phyloP scores from a whole-genome alignment of 1,284 basidiomycete genomes.

The Amylostereum chailletii region DNA sequence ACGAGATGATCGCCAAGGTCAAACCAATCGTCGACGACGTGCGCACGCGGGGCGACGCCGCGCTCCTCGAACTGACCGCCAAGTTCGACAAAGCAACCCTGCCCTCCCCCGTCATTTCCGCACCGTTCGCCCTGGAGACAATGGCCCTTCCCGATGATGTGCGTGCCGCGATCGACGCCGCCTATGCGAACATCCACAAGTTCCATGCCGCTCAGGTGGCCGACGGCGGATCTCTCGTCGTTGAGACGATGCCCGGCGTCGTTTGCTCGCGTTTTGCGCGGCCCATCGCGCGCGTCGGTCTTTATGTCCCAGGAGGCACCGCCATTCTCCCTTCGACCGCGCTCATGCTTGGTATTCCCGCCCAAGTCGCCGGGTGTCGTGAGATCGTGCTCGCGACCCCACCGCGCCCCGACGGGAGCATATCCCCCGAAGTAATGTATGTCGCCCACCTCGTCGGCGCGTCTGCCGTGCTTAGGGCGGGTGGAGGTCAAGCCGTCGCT shows the following conservation, averaged over 20 bases:
- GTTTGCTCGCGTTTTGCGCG: slow-evolving; percentile 90
- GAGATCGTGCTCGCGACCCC: slow-evolving; percentile 94
- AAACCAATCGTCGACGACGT: slow-evolving; percentile 92
- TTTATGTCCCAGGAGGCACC: slow-evolving; percentile 97
- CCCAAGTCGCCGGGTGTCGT: slow-evolving; percentile 93
- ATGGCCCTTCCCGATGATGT: slow-evolving; percentile 60
- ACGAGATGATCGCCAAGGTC: slow-evolving; percentile 93
- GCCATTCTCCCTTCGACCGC: slow-evolving; percentile 96
- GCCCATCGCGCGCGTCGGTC: slow-evolving; percentile 89
- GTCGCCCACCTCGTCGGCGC: slow-evolving; percentile 86
- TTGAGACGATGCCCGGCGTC: slow-evolving; percentile 98
- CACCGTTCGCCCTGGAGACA: slow-evolving; percentile 55
- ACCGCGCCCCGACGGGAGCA: slow-evolving; percentile 81
- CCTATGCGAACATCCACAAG: slow-evolving; percentile 86
- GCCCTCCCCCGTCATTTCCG: slow-evolving; percentile 50
- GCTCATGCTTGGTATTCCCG: slow-evolving; percentile 96
- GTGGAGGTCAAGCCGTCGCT: slow-evolving; percentile 96
- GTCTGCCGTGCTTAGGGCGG: slow-evolving; percentile 84
- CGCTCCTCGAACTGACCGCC: slow-evolving; percentile 83
- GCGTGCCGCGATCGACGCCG: slow-evolving; percentile 81
- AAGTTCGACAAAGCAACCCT: slow-evolving; percentile 86
- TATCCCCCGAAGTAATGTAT: slow-evolving; percentile 94
- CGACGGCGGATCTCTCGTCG: slow-evolving; percentile 62
- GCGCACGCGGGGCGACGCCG: slow-evolving; percentile 77
- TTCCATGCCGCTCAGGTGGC: slow-evolving; percentile 81